Conservation (phyloP, 768 basidiomycete species). For the Terana coerulea region DNA sequence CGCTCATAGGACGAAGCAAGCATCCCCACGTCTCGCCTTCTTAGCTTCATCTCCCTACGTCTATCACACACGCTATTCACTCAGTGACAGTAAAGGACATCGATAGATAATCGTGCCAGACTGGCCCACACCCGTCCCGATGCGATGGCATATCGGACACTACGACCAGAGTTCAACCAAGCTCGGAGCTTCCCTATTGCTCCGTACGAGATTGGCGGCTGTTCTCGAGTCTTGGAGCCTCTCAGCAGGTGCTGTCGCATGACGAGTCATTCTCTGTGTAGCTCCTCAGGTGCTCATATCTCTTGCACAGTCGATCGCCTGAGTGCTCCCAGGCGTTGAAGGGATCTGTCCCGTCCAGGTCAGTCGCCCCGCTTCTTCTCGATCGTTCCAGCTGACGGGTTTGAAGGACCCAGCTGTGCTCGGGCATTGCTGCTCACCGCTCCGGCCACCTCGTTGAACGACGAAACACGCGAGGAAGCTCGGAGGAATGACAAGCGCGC, state of each 20-base stretch:
- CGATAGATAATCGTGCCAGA: not conserved
- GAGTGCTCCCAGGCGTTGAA: not conserved
- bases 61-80: not conserved
- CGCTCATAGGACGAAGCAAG: not conserved
- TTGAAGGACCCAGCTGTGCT: no score
- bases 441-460: not conserved
- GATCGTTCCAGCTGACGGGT: not conserved
- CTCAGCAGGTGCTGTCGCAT: slow-evolving; percentile 2
- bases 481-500: not conserved
- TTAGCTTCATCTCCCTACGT: slow-evolving; percentile 1
- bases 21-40: not conserved
- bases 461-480: not conserved
- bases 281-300: not conserved
- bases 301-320: not conserved
- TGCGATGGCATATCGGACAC: slow-evolving; percentile 6
- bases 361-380: not conserved
- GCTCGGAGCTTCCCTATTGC: not conserved
- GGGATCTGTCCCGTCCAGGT: not conserved
- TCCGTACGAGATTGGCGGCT: not conserved
- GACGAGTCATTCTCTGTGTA: not conserved
- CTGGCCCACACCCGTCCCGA: not conserved
- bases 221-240: not conserved
- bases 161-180: not conserved
- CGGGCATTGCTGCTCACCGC: not conserved
- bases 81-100: not conserved